Evolutionary conservation across 2,329 filamentous ascomycete species (phyloP).

Genomic region (Penicillium frequentans): DNA sequence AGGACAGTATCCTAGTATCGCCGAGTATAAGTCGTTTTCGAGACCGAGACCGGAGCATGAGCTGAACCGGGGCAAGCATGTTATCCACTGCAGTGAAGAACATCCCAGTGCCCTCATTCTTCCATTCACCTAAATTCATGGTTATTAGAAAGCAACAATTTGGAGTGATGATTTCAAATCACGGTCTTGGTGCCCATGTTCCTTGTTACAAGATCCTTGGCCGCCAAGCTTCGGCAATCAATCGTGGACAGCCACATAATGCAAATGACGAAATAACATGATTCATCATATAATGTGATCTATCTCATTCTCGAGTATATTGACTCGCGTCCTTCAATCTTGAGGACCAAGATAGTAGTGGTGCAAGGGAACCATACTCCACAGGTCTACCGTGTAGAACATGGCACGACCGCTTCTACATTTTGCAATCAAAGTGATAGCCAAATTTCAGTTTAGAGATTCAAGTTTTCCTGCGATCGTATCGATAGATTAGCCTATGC

Average conservation of each 20-base stretch:
- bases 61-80: slow-evolving; percentile 42
- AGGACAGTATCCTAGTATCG: slow-evolving; percentile 39
- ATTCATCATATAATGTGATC: not conserved
- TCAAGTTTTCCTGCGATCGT: not conserved
- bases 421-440: not conserved
- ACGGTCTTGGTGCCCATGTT: too few relatives aligned
- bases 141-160: too few relatives aligned
- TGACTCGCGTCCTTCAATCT: not conserved
- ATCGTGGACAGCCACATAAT: not conserved
- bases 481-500: not conserved
- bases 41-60: slow-evolving; percentile 42
- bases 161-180: too few relatives aligned
- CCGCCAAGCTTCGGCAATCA: not conserved
- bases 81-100: slow-evolving; percentile 40
- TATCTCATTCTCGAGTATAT: not conserved
- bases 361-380: not conserved
- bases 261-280: not conserved
- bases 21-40: slow-evolving; percentile 43
- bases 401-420: not conserved
- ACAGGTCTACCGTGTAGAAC: not conserved
- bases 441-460: not conserved
- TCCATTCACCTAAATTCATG: not conserved
- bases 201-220: too few relatives aligned
- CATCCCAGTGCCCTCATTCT: slow-evolving; percentile 38
- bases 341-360: not conserved